phyloP scores from a whole-genome alignment of 306 rosid species.

The Prunus campanulata region DNA sequence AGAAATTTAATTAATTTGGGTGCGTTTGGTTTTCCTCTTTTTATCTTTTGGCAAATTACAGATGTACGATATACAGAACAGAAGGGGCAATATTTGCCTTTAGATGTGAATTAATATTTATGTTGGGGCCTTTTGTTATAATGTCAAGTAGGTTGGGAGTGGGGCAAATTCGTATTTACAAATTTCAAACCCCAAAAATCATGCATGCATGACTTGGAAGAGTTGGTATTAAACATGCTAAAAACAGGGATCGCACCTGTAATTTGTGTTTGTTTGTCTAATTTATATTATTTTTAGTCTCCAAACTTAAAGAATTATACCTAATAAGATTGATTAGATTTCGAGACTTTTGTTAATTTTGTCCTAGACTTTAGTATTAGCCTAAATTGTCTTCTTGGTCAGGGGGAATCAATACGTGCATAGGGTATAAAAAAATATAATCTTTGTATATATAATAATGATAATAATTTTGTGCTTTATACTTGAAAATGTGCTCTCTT shows the following conservation, averaged over 20 bases:
- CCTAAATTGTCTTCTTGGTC: neutral
- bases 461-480: too few relatives aligned
- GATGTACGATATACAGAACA: neutral
- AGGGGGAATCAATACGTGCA: neutral
- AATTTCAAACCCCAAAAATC: neutral
- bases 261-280: neutral
- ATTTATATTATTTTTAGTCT: neutral
- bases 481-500: too few relatives aligned
- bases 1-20: neutral
- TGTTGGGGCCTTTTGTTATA: neutral
- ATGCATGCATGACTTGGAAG: neutral
- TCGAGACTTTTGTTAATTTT: neutral
- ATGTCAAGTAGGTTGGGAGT: neutral
- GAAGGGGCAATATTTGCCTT: neutral
- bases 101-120: neutral
- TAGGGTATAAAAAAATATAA: neutral
- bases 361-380: neutral
- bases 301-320: neutral
- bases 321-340: neutral
- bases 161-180: neutral
- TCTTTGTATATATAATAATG: too few relatives aligned
- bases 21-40: neutral
- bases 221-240: too few relatives aligned
- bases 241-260: neutral
- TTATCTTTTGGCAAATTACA: neutral